Percentiles rank a stretch among this genome's conserved stretches.
phyloP scores from a whole-genome alignment of 306 rosid species.

The Echinosophora koreensis region DNA sequence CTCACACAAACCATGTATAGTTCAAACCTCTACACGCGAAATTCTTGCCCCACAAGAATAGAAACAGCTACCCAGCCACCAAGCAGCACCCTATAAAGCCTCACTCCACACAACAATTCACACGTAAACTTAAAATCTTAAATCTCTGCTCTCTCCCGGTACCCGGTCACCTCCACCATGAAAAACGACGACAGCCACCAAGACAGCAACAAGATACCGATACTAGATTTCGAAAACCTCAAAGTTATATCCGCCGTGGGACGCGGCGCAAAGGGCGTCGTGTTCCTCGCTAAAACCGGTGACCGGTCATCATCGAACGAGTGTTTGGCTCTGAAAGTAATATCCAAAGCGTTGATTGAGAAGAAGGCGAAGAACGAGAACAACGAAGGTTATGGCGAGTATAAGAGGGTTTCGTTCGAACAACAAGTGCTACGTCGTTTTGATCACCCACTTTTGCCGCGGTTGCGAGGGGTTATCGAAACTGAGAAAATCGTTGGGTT shows the following conservation, averaged over 20 bases:
- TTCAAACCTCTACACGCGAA: neutral
- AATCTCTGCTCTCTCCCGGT: neutral
- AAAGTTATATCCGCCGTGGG: slow-evolving; percentile 73
- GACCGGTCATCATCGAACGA: slow-evolving; percentile 3
- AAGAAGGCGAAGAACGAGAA: slow-evolving; percentile 46
- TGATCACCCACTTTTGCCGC: slow-evolving; percentile 76
- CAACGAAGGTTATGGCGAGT: slow-evolving; percentile 48
- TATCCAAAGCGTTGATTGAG: slow-evolving; percentile 70
- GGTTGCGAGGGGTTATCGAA: slow-evolving; percentile 69
- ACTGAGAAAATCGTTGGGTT: slow-evolving; percentile 70
- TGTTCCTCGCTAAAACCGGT: slow-evolving; percentile 59
- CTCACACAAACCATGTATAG: neutral
- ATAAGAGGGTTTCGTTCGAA: slow-evolving; percentile 76
- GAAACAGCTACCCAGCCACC: neutral
- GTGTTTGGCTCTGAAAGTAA: slow-evolving; percentile 76
- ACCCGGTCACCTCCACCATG: slow-evolving; percentile 48
- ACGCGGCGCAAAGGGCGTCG: slow-evolving; percentile 96
- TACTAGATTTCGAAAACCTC: slow-evolving; percentile 57
- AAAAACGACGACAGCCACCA: slow-evolving; percentile 31
- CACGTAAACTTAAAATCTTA: neutral
- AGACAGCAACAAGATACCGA: neutral
- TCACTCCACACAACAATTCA: neutral
- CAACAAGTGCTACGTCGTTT: slow-evolving; percentile 71
- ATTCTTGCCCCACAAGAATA: slow-evolving; percentile 47
- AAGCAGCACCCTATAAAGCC: neutral